Conservation (phyloP, 306 rosid genomes). For the Quercus gilva region DNA sequence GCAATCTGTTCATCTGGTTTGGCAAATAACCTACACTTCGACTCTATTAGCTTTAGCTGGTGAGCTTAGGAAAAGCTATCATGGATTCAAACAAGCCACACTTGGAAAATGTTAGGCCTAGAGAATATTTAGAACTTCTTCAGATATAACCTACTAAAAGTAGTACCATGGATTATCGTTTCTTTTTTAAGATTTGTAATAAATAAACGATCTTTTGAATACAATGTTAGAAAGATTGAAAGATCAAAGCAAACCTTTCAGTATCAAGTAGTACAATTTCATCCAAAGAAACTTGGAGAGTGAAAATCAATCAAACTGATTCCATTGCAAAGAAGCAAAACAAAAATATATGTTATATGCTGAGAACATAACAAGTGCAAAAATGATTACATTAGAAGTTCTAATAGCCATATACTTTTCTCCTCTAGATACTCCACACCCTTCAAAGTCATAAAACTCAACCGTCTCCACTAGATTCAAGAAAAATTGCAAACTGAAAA, state of each 20-base stretch:
- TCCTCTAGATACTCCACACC: neutral
- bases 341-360: no score
- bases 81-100: neutral
- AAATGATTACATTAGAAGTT: no score
- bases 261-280: neutral
- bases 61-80: neutral
- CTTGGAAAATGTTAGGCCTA: neutral
- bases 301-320: no score
- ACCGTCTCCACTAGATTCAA: constrained; percentile 3
- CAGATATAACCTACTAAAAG: neutral
- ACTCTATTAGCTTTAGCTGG: constrained; percentile 55
- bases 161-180: neutral
- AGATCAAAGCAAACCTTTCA: neutral
- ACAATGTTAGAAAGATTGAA: neutral
- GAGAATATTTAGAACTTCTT: neutral
- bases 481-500: constrained; percentile 3
- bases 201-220: no score
- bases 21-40: constrained; percentile 30
- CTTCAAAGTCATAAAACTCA: neutral
- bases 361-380: no score
- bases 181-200: no score
- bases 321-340: no score
- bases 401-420: neutral
- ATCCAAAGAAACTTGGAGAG: no score
- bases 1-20: constrained; percentile 34